phyloP scores from a whole-genome alignment of 2,329 filamentous ascomycete genomes.

The Fusarium agapanthi region DNA sequence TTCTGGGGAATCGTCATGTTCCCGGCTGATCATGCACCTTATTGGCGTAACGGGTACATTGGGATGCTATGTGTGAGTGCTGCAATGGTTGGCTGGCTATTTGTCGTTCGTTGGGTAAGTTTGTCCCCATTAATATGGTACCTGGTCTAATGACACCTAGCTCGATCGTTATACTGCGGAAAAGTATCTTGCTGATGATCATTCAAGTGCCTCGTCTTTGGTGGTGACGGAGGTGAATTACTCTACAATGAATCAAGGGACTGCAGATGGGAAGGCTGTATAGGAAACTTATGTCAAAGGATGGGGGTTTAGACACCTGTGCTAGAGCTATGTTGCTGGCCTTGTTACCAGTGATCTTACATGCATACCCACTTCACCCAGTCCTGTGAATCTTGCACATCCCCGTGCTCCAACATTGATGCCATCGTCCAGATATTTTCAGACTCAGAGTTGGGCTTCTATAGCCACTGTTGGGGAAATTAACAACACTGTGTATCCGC shows the following conservation, averaged over 20 bases:
- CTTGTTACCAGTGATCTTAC: not conserved
- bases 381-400: no score
- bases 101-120: conserved; percentile 33
- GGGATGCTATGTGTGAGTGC: conserved; percentile 35
- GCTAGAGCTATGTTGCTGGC: not conserved
- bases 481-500: no score
- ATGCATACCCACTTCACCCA: not conserved
- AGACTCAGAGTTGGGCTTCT: no score
- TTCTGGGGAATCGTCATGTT: conserved; percentile 57
- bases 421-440: no score
- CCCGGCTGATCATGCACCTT: conserved; percentile 53
- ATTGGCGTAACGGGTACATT: conserved; percentile 47
- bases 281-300: not conserved
- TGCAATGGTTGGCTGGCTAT: conserved; percentile 13
- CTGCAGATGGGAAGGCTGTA: not conserved
- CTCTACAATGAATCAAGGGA: not conserved
- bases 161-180: conserved; percentile 13
- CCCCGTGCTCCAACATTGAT: no score
- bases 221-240: not conserved
- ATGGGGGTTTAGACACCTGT: not conserved
- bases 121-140: accelerated
- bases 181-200: conserved; percentile 1
- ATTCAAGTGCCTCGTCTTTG: not conserved
- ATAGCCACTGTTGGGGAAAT: no score
- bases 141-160: not conserved